These are phyloP conservation scores for Pythium angustatum DNA, from an alignment of 352 stramenopile genomes.

Conservation along the genomic window DNA sequence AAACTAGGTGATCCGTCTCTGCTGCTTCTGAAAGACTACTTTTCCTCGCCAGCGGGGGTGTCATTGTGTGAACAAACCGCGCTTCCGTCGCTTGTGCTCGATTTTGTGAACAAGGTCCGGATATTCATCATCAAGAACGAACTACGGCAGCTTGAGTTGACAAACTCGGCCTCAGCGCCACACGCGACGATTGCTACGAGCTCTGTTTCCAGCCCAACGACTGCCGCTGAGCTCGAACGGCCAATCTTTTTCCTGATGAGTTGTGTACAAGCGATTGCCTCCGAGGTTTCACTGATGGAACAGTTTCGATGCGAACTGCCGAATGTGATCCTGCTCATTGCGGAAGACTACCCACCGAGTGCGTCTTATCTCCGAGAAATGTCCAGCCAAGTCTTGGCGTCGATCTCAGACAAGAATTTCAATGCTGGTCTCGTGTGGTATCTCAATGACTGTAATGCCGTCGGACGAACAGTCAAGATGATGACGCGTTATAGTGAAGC, in stretches of 20 bases:
- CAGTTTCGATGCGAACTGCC: slow-evolving; percentile 70
- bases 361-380: slow-evolving; percentile 52
- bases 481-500: slow-evolving; percentile 45
- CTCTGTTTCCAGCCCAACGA: background rate
- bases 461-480: slow-evolving; percentile 48
- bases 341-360: slow-evolving; percentile 60
- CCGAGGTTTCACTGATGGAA: slow-evolving; percentile 53
- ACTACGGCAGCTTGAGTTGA: slow-evolving; percentile 36
- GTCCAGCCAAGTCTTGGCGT: slow-evolving; percentile 43
- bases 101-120: slow-evolving; percentile 62
- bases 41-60: slow-evolving; percentile 40
- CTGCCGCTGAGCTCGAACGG: slow-evolving; percentile 34
- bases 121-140: slow-evolving; percentile 50
- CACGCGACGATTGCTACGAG: too few species aligned
- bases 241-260: slow-evolving; percentile 58
- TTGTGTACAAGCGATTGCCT: slow-evolving; percentile 58
- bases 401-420: slow-evolving; percentile 60
- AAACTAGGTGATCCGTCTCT: slow-evolving; percentile 46
- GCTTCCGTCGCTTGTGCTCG: slow-evolving; percentile 66
- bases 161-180: too few species aligned
- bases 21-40: slow-evolving; percentile 51
- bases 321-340: slow-evolving; percentile 59
- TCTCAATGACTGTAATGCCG: slow-evolving; percentile 59
- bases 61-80: slow-evolving; percentile 67
- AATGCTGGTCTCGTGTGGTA: slow-evolving; percentile 78